A percentile compares a stretch with the other conserved stretches of the same genome.
phyloP scores from a whole-genome alignment of 2,329 filamentous ascomycete genomes.

The Penicillium italicum region DNA sequence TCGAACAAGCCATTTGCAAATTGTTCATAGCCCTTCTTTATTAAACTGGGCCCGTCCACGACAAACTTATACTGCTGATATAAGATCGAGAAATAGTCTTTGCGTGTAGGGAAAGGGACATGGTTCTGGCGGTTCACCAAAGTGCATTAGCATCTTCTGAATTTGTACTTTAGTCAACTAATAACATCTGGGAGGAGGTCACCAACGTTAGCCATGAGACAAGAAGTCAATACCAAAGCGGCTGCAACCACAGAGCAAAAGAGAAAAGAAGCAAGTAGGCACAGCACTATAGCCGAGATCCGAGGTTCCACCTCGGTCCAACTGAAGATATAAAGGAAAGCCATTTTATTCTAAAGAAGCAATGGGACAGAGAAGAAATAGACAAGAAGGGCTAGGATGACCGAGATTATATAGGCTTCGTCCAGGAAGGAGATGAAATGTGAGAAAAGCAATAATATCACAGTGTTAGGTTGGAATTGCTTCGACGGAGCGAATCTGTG shows the following conservation, averaged over 20 bases:
- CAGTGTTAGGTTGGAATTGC: not conserved
- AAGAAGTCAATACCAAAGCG: conserved; percentile 14
- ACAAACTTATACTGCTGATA: conserved; percentile 22
- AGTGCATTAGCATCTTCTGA: not conserved
- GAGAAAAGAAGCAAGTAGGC: not conserved
- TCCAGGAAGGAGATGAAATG: not conserved
- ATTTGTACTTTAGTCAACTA: not conserved
- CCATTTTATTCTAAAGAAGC: not conserved
- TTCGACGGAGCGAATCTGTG: not conserved
- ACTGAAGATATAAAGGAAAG: not conserved
- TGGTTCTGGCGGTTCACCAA: not conserved
- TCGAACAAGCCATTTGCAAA: conserved; percentile 20
- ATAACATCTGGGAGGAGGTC: not conserved
- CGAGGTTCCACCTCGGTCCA: not conserved
- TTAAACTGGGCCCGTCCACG: conserved; percentile 16
- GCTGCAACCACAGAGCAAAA: not conserved
- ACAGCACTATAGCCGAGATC: not conserved
- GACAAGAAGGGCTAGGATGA: not conserved
- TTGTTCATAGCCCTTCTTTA: conserved; percentile 15
- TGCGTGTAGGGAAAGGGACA: conserved; percentile 9
- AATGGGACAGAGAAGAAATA: not conserved
- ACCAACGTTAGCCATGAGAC: conserved; percentile 16
- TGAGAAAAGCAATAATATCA: not conserved
- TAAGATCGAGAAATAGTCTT: conserved; percentile 10
- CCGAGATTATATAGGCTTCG: not conserved